phyloP scores from a whole-genome alignment of 371 early-diverging fungal species.

The Mucor mucedo region DNA sequence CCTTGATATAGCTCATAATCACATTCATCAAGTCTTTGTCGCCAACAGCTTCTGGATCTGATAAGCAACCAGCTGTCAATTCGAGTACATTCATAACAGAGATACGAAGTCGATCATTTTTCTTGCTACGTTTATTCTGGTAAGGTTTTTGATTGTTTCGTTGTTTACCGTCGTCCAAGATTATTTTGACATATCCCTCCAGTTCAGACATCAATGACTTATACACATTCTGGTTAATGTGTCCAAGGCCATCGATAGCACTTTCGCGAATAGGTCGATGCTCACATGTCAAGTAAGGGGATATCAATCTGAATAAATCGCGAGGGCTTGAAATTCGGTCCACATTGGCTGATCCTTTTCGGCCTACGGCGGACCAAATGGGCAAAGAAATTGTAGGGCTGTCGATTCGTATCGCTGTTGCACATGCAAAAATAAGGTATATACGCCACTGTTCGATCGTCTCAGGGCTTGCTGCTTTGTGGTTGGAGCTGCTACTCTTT shows the following conservation, averaged over 20 bases:
- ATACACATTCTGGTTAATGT: constrained; percentile 73
- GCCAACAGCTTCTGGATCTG: constrained; percentile 56
- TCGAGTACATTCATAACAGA: constrained; percentile 78
- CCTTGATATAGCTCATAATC: constrained; percentile 75
- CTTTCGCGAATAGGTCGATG: constrained; percentile 74
- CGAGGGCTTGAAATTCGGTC: constrained; percentile 62
- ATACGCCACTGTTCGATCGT: constrained; percentile 82
- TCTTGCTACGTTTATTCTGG: constrained; percentile 67
- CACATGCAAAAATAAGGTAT: constrained; percentile 73
- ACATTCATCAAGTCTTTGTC: constrained; percentile 69
- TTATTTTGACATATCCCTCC: constrained; percentile 61
- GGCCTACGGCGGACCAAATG: constrained; percentile 55
- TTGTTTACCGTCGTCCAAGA: constrained; percentile 73
- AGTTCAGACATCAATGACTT: constrained; percentile 72
- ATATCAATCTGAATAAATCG: constrained; percentile 64
- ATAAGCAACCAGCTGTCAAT: constrained; percentile 73
- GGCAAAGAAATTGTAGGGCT: constrained; percentile 29
- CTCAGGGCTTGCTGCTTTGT: constrained; percentile 58
- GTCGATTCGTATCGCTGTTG: constrained; percentile 56
- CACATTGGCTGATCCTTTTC: constrained; percentile 57
- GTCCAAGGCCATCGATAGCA: constrained; percentile 72
- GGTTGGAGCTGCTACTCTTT: constrained; percentile 37
- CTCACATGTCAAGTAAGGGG: constrained; percentile 76
- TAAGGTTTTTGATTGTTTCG: constrained; percentile 62
- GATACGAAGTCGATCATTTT: constrained; percentile 74